Base-by-base conservation (phyloP, 1,284 basidiomycete genomes). In the Peniophora sp. region DNA sequence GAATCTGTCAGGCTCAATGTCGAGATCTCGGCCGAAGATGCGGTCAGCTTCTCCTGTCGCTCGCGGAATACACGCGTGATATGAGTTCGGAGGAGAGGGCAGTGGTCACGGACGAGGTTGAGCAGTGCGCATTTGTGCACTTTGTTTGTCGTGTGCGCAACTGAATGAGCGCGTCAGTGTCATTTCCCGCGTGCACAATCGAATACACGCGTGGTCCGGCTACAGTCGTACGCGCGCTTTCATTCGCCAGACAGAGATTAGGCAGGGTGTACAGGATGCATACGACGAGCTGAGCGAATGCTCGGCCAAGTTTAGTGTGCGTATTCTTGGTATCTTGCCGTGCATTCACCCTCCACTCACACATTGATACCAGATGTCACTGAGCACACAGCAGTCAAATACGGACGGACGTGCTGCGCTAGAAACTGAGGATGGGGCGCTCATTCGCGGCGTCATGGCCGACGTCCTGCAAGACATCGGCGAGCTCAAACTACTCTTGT, bases 151-250 rank as follows among this genome's bases (percentile, higher is more conserved):
- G 24, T 44, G 20, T 22, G 25, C 14, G 32, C 24, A 49, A 34
- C 45, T 43, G 35, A 16, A 19, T 24, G 17, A 36, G 46, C n/a
- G 19, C 45, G 11, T 14, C 47, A 73, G 72, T 6, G 63, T 69
- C 39, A 56, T 71, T 14, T 56, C 54, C 32, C 61, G 59, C 1
- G 64, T 74, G 16, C 58, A 65, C 53, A 54, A 50, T 9, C 53
- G 55, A 34, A 39, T 72, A 17, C 48, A 54, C 32, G 64, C 65
- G 41, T 75, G 73, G 74, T 65, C 64, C 14, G 56, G 56, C 1
- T 65, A 68, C 56, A 67, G 59, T 54, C 64, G 58, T 23, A 55
- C 72, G 32, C 66, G 63, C 56, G 69, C 69, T 49, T 68, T 74
- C 52, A 53, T 71, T 3, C 57, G 63, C 27, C 69, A 71, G 53